Evolutionary conservation across 331 rosid species (phyloP), one percentile per base, ranked within the genome.

Genomic region (Quercus tomentella): DNA sequence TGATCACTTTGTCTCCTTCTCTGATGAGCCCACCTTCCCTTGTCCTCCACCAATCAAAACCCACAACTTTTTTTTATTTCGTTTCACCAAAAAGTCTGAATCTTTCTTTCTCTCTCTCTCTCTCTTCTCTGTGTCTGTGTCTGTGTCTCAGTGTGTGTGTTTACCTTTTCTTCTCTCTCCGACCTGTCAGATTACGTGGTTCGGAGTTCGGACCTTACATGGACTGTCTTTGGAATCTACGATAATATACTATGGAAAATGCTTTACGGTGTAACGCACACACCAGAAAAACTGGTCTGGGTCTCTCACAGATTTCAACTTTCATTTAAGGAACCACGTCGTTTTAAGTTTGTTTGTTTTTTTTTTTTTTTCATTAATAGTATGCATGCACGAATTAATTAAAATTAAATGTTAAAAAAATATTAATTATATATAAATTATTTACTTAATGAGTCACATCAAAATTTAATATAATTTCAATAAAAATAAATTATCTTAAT

Each of bases 131-230:
- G 33, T 58, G 0, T 3, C 65, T 1, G 30, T 41, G 45, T 9
- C 45, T 41, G 45, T 37, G 45, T 37, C 45, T 41, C 45, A 7
- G 12, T 8, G 4, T 8, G 1, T 49, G 54, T 49, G 54, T 12
- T 12, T 0, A 10, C 54, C 12, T 5, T 28, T 30, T 30, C 4
- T 15, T 18, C 41, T 66, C 72, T 66, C 72, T 15, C 72, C 45
- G 37, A 67, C 26, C 72, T 67, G 72, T 67, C 72, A 9, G 72
- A 67, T 67, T 67, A 67, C 52, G 72, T 67, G 72, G 72, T 33
- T 33, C 5, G 72, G 25, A 67, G 2, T 41, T 41, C 12, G 45
- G 45, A 41, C 54, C 16, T 20, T n/a, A 35, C 72, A 20, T 20
- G 25, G 72, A 18, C 25, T 67, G 14, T 35, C 28, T 33, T 33